Percentiles rank a stretch among this genome's conserved stretches.
Evolutionary conservation across 768 basidiomycete genomes (phyloP).

Genomic region (Tulasnella sp.): DNA sequence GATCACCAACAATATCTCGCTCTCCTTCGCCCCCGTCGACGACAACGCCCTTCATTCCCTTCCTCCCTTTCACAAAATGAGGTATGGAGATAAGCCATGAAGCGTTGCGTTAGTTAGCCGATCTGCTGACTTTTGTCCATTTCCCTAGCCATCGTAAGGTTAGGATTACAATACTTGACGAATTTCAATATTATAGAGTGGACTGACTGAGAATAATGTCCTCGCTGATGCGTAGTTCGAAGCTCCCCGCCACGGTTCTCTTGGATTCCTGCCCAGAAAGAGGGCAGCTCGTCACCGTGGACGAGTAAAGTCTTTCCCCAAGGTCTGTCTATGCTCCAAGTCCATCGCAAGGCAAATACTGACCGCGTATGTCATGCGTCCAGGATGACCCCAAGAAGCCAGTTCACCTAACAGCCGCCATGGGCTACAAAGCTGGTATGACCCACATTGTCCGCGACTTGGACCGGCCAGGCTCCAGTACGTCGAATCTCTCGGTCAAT

Average conservation of each 20-base stretch:
- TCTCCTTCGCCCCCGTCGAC: background rate
- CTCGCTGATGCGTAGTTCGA: conserved; percentile 59
- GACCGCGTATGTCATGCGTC: conserved; percentile 4
- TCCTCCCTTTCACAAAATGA: conserved; percentile 13
- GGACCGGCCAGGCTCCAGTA: conserved; percentile 98
- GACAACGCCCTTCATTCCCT: background rate
- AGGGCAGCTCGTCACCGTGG: conserved; percentile 95
- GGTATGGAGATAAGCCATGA: background rate
- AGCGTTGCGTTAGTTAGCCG: background rate
- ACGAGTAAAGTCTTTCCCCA: conserved; percentile 99
- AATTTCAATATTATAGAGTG: background rate
- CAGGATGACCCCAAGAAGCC: conserved; percentile 99
- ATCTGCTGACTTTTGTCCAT: background rate
- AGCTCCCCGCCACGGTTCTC: conserved; percentile 96
- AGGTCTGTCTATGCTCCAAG: conserved; percentile 45
- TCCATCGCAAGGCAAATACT: background rate
- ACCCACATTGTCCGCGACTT: conserved; percentile 98
- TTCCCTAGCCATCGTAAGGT: conserved; percentile 16
- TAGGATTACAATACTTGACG: background rate
- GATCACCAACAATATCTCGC: conserved; percentile 16
- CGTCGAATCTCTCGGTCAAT: conserved; percentile 29
- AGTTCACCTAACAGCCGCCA: conserved; percentile 95
- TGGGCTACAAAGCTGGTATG: conserved; percentile 99
- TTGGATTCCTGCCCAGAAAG: conserved; percentile 96
- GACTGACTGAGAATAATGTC: background rate